These are phyloP conservation scores for Eucalyptus curtisii DNA, from an alignment of 345 rosid genomes.

Conservation along the genomic window DNA sequence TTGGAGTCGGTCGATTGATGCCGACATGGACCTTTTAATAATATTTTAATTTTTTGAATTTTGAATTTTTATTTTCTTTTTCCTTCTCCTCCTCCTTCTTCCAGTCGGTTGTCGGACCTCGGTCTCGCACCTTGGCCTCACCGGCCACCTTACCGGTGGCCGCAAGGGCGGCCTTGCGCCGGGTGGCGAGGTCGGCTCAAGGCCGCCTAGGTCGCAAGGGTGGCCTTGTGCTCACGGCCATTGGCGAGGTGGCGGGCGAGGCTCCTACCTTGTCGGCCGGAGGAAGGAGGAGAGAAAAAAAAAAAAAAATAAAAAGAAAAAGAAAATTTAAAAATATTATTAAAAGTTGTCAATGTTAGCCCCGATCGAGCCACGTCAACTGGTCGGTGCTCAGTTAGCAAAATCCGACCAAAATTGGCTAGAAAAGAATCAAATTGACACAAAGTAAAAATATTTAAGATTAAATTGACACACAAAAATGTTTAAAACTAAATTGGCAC, in stretches of 20 bases:
- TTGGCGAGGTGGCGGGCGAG: no score
- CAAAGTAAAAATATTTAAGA: rapidly evolving
- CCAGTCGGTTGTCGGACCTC: rapidly evolving
- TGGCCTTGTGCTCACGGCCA: rapidly evolving
- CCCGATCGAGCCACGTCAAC: rapidly evolving
- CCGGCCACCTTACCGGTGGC: no score
- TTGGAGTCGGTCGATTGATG: rapidly evolving
- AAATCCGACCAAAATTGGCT: rapidly evolving
- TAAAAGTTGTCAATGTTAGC: rapidly evolving
- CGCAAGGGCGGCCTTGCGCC: rapidly evolving
- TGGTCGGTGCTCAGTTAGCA: rapidly evolving
- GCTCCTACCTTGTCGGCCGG: rapidly evolving
- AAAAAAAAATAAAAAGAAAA: no score
- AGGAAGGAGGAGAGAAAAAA: no score
- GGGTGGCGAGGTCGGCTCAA: no score
- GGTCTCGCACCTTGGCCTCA: no score
- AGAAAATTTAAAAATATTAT: no score
- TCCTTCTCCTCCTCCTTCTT: no score
- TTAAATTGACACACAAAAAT: no score
- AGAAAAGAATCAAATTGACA: rapidly evolving
- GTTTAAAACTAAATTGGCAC: rapidly evolving
- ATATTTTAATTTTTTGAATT: no score
- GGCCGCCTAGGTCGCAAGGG: rapidly evolving
- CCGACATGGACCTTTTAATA: rapidly evolving
- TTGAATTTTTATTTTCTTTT: no score